phyloP scores from a whole-genome alignment of 495 filamentous ascomycete genomes.

The Xylaria curta region DNA sequence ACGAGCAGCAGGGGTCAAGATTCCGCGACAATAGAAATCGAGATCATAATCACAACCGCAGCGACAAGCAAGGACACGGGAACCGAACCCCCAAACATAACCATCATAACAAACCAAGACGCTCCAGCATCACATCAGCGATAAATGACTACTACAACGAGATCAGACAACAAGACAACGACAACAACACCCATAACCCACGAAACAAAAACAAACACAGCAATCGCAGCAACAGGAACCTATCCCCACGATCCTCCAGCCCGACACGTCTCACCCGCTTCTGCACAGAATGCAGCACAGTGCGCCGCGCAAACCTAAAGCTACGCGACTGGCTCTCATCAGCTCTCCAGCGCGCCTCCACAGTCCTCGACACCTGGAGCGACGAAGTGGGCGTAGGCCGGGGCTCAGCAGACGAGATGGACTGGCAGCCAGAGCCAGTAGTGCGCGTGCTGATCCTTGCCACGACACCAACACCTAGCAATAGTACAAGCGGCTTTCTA shows the following conservation, averaged over 20 bases:
- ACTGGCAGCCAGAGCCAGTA: conserved; percentile 47
- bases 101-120: background rate
- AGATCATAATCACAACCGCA: background rate
- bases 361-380: conserved; percentile 38
- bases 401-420: conserved; percentile 42
- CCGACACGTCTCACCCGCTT: conserved; percentile 20
- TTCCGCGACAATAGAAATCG: too few relatives aligned
- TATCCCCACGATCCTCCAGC: background rate
- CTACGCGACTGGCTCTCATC: conserved; percentile 34
- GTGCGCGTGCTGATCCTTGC: conserved; percentile 32
- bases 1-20: background rate
- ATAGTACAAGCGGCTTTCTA: background rate
- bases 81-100: background rate
- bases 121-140: background rate
- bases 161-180: background rate
- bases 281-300: conserved; percentile 38
- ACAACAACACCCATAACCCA: background rate
- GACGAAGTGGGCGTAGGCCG: conserved; percentile 41
- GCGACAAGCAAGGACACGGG: background rate
- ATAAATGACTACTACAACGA: background rate
- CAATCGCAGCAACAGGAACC: conserved; percentile 4
- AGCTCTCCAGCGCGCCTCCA: conserved; percentile 21
- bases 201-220: conserved; percentile 5
- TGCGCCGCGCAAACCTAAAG: conserved; percentile 38
- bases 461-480: background rate